These are phyloP conservation scores for Stagonosporopsis cucurbitacearum DNA, from an alignment of 2,329 filamentous ascomycete genomes.

Conservation along the genomic window DNA sequence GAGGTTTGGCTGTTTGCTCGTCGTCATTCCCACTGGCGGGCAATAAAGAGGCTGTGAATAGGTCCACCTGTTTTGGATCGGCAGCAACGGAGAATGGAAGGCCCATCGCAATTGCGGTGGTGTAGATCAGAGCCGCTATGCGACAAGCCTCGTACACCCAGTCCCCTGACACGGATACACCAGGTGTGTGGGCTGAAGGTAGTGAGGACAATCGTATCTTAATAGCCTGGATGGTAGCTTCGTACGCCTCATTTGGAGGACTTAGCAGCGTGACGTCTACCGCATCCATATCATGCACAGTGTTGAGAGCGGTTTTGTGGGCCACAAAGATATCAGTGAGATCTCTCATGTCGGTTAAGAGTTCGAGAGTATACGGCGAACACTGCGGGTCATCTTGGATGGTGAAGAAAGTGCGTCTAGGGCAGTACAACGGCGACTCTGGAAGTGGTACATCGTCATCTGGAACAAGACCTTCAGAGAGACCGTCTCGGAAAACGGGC, in stretches of 20 bases:
- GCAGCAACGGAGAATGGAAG: slow-evolving; percentile 40
- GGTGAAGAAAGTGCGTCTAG: slow-evolving; percentile 27
- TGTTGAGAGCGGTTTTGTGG: slow-evolving; percentile 7
- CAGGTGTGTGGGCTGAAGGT: slow-evolving; percentile 33
- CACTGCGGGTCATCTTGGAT: slow-evolving; percentile 31
- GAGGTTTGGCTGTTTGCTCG: slow-evolving; percentile 1
- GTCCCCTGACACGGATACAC: slow-evolving; percentile 30
- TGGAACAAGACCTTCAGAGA: slow-evolving; percentile 9
- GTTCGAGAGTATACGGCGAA: slow-evolving; percentile 26
- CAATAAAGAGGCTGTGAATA: not conserved
- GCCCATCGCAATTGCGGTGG: slow-evolving; percentile 35
- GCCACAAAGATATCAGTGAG: slow-evolving; percentile 40
- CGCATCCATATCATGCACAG: slow-evolving; percentile 5
- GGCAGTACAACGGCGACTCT: slow-evolving; percentile 46
- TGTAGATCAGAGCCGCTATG: slow-evolving; percentile 43
- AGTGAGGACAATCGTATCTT: slow-evolving; percentile 23
- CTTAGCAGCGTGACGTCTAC: slow-evolving; percentile 4
- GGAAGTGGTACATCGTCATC: slow-evolving; percentile 25
- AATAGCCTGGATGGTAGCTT: slow-evolving; percentile 23
- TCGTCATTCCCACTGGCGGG: not conserved
- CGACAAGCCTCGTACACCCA: slow-evolving; percentile 47
- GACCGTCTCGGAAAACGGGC: slow-evolving; percentile 25
- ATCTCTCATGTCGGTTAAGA: slow-evolving; percentile 43
- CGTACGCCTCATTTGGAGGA: slow-evolving; percentile 18
- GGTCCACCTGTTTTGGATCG: slow-evolving; percentile 11